Evolutionary conservation across 2,329 filamentous ascomycete genomes (phyloP), one percentile per base, ranked within the genome.

Genomic region (Fusarium domesticum): DNA sequence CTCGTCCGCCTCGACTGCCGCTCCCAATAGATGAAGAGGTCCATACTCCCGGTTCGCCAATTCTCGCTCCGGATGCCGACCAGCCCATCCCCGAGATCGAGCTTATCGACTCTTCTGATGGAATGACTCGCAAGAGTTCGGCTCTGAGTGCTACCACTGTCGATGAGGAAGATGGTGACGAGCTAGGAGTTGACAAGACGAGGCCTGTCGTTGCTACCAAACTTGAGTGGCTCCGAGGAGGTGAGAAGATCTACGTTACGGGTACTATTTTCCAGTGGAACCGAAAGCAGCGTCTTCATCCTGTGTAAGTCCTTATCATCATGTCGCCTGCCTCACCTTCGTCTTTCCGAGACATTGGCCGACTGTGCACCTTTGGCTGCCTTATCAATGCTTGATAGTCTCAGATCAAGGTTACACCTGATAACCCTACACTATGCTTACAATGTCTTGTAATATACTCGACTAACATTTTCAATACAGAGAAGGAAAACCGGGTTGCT

Each of bases 201-300:
- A 80, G 84, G 50, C 85, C 87, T 31, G 87, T 87, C 6, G 87
- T 97, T 33, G 88, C 89, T 2, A 95, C 89, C 2, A 73, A 80
- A 45, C 82, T 98, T 46, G 87, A 95, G 68, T 98, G 93, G 93
- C 80, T 79, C 54, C 79, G 81, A 7, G 82, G 83, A 40, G 91
- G 88, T 46, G 87, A 95, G 45, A 95, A 91, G 68, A 83, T 97
- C 53, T 98, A 96, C 66, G 90, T 98, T 35, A 98, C 93, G 1
- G 92, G 92, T 54, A 97, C 93, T 16, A 96, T 97, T 64, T 95
- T 95, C 59, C 88, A 92, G 65, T 98, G 93, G 93, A 90, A 95
- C 69, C 85, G 87, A 65, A 97, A 97, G 70, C 95, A 91, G 65
- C 82, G 87, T 57, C 74, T 98, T 62, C 83, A 90, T 67, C 84